Base-by-base conservation (phyloP, 768 basidiomycete genomes). In the Phaffia australis region DNA sequence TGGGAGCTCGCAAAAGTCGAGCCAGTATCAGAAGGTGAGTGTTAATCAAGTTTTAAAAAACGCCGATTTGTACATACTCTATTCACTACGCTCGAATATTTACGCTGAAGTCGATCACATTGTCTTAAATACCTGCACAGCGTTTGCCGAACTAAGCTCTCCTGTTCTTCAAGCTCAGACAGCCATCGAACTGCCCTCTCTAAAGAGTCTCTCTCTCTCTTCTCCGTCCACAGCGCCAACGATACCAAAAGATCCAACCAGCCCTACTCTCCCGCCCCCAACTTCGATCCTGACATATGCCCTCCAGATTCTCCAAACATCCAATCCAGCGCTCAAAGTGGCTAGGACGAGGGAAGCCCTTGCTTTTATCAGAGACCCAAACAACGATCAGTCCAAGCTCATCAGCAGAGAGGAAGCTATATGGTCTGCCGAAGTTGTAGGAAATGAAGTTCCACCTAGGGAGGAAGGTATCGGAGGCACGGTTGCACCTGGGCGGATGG, bases 1-100 rank as follows among this genome's bases (percentile, higher is more conserved):
- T 89, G 84, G 84, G 78, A 82, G 21, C 72, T 87, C 11, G 84
- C 87, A 27, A 85, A 87, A 70, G 73, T 86, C 23, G 75, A 86
- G 27, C 84, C 85, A 3, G 85, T 88, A 1, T 87, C 86, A 2
- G 86, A 87, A 81, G 85, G 86, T 83, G 47, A 1, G 71, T 60
- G 48, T 23, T 16, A 42, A 42, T n/a, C 8, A n/a, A 5, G 52
- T 54, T n/a, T 16, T 27, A 27, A 5, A 5, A 27, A 8, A 16
- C 16, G 16, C 52, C 27, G n/a, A 16, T n/a, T 27, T 27, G 21
- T 27, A n/a, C 52, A 14, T 50, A 25, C 19, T 50, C 6, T 30
- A 46, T 32, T 29, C 8, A 42, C 35, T 48, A 32, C 7, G 16
- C 27, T 2, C 57, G 21, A 5, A 21, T 56, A 7, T 25, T 56